phyloP scores from a whole-genome alignment of 352 stramenopile genomes.

The Globisporangium okanoganense region DNA sequence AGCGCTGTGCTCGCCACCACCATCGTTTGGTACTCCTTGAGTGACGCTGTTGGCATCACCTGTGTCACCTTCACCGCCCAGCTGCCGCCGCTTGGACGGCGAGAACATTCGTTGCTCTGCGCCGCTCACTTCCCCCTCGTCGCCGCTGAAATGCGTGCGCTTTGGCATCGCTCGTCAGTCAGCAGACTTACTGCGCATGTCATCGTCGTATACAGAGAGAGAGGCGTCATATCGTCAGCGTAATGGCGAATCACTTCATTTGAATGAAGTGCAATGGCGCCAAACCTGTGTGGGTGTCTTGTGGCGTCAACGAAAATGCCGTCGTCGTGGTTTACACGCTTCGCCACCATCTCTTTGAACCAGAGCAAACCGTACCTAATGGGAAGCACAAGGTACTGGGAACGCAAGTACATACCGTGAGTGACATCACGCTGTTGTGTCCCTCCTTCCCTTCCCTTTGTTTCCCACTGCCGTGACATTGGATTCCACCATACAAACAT shows the following conservation, averaged over 20 bases:
- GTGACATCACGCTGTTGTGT: not conserved
- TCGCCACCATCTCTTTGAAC: constrained; percentile 4
- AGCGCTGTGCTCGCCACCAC: not conserved
- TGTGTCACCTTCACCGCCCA: not conserved
- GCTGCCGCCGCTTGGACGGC: constrained; percentile 1
- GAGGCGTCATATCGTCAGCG: too few species aligned
- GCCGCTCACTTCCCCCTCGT: not conserved
- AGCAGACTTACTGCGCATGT: not conserved
- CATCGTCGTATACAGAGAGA: not conserved
- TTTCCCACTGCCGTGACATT: not conserved
- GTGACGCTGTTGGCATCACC: not conserved
- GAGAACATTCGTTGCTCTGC: not conserved
- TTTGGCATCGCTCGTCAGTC: not conserved
- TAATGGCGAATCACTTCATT: too few species aligned
- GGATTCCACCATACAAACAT: not conserved
- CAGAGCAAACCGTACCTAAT: not conserved
- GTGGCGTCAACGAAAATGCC: constrained; percentile 5
- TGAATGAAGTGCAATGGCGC: not conserved
- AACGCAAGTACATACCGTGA: too few species aligned
- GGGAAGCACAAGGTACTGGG: not conserved
- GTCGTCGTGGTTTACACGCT: not conserved
- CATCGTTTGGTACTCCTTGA: not conserved
- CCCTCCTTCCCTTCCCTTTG: not conserved
- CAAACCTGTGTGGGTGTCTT: not conserved
- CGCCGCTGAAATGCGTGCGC: not conserved